Evolutionary conservation across 192 early-diverging fungal genomes (phyloP).

Genomic region (Podila horticola): DNA sequence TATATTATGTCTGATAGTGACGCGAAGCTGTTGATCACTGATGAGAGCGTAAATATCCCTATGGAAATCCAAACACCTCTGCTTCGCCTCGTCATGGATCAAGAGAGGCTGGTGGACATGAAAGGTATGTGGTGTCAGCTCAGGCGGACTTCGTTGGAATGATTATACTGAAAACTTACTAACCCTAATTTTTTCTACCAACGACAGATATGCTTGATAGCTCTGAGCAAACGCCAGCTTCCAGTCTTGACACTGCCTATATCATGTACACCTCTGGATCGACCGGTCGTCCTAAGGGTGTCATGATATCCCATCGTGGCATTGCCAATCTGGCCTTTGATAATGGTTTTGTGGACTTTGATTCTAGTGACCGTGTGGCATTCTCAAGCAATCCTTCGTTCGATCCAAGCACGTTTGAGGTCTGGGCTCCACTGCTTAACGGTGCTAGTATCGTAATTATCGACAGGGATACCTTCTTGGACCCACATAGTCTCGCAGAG

Average conservation of each 20-base stretch:
- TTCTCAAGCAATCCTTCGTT: constrained; percentile 4
- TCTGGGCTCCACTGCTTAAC: constrained; percentile 2
- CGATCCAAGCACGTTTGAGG: constrained; percentile 6
- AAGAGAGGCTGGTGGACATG: too few species aligned
- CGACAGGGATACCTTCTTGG: constrained; percentile 8
- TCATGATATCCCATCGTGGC: not conserved
- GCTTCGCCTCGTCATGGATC: too few species aligned
- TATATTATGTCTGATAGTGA: too few species aligned
- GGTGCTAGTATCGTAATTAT: constrained; percentile 12
- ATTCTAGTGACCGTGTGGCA: not conserved
- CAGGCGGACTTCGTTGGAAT: too few species aligned
- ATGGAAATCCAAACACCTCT: too few species aligned
- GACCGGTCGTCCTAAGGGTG: constrained; percentile 13
- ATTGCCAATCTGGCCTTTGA: not conserved
- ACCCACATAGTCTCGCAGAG: constrained; percentile 1
- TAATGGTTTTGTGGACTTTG: constrained; percentile 7
- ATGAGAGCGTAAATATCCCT: too few species aligned
- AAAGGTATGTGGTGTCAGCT: too few species aligned
- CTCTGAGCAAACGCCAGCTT: too few species aligned
- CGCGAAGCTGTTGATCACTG: too few species aligned
- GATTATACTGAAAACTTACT: too few species aligned
- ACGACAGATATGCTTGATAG: too few species aligned
- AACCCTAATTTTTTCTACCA: too few species aligned
- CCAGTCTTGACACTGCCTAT: constrained; percentile 8
- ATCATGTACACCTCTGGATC: constrained; percentile 24